These are phyloP conservation scores for Tulasnella sp. DNA, from an alignment of 768 basidiomycete species.

Conservation along the genomic window DNA sequence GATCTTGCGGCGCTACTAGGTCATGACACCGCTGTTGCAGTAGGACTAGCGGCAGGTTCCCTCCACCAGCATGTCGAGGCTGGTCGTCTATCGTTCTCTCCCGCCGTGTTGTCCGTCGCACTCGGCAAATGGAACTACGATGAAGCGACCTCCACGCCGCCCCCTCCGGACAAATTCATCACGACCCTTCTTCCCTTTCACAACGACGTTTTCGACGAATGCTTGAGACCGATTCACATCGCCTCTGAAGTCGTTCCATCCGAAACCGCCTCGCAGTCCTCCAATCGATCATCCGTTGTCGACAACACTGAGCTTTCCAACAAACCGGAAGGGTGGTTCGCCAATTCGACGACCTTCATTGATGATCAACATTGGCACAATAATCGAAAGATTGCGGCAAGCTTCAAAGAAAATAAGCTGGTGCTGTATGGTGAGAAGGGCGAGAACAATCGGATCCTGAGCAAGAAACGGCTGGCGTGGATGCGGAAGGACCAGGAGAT, in stretches of 20 bases:
- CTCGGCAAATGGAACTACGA: neutral
- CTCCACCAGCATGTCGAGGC: neutral
- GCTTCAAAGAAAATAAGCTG: neutral
- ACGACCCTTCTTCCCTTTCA: slow-evolving; percentile 39
- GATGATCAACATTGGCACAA: slow-evolving; percentile 64
- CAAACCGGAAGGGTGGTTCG: neutral
- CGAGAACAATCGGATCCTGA: neutral
- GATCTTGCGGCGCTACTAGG: slow-evolving; percentile 37
- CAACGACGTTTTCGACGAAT: slow-evolving; percentile 43
- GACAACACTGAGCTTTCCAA: neutral
- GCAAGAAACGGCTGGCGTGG: neutral
- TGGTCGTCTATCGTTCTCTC: neutral
- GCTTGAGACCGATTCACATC: slow-evolving; percentile 39
- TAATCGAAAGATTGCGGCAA: slow-evolving; percentile 42
- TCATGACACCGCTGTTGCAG: neutral
- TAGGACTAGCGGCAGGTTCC: neutral
- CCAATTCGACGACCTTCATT: slow-evolving; percentile 30
- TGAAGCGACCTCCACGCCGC: neutral
- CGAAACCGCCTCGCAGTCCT: neutral
- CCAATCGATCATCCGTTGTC: neutral
- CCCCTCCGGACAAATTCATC: neutral
- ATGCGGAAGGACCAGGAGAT: neutral
- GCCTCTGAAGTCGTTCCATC: slow-evolving; percentile 24
- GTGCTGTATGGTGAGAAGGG: neutral
- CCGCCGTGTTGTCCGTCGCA: neutral